Evolutionary conservation across 148 eudicot genomes (phyloP).

Genomic region (Pouteria glomerata): DNA sequence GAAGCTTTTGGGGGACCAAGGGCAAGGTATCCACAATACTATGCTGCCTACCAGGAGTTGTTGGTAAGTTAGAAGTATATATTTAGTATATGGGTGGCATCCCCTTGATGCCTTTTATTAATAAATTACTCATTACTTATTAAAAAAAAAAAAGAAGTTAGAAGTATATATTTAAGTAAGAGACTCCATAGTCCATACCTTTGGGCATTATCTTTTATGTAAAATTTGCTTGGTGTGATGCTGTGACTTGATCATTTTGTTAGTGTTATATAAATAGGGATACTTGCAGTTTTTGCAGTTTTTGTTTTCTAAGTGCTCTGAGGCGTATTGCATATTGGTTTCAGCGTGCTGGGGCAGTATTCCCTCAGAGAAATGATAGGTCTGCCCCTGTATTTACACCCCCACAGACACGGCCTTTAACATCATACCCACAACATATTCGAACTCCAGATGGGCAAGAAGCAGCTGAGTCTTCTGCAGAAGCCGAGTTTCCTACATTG

Average conservation of each 20-base stretch:
- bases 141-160: no score
- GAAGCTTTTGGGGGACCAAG: slow-evolving; percentile 97
- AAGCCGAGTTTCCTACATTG: slow-evolving; percentile 75
- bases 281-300: not conserved
- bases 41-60: slow-evolving; percentile 90
- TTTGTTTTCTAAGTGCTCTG: not conserved
- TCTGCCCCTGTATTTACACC: slow-evolving; percentile 90
- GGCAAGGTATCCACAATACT: slow-evolving; percentile 91
- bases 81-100: not conserved
- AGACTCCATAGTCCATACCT: not conserved
- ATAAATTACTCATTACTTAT: no score
- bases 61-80: slow-evolving; percentile 52
- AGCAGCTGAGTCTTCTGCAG: slow-evolving; percentile 64
- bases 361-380: slow-evolving; percentile 76
- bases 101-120: no score
- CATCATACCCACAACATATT: slow-evolving; percentile 68
- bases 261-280: not conserved
- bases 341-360: slow-evolving; percentile 92
- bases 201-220: not conserved
- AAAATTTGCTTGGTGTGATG: not conserved
- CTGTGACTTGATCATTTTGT: not conserved
- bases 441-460: slow-evolving; percentile 50
- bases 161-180: not conserved
- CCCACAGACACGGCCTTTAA: slow-evolving; percentile 80
- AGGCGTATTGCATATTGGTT: slow-evolving; percentile 12